Base-by-base conservation (phyloP, 1,139 yeast species). In the Tardiomyces blankii region DNA sequence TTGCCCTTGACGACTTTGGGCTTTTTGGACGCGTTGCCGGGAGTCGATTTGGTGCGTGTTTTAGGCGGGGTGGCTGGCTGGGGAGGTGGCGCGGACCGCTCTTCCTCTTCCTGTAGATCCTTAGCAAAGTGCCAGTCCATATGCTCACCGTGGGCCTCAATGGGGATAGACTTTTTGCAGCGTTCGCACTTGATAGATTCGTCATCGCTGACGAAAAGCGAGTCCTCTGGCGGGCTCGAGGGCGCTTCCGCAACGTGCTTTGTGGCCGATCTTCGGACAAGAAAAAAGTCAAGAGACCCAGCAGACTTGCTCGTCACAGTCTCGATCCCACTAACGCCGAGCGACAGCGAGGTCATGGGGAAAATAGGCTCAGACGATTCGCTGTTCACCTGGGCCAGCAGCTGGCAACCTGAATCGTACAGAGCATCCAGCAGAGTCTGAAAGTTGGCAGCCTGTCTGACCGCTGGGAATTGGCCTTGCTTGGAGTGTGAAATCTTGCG, bases 51-150 rank as follows among this genome's bases (percentile, higher is more conserved):
- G 16, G 18, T 32, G 3, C n/a, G 12, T 7, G 14, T 23, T 18
- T 18, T 40, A 4, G 19, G 23, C 19, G 14, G 13, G 30, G 14
- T 18, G 7, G 13, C 12, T 11, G 32, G 32, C 46, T 44, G 43
- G 46, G 50, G 23, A 33, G 40, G 16, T 39, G 30, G 2, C 18
- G 32, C 16, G 14, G 32, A 18, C n/a, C 16, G 41, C n/a, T 23
- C 42, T 39, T 49, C 46, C 23, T 49, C 73, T 69, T 5, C 60
- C 66, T 58, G 78, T 64, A 49, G 75, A 66, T 45, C 77, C 70
- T 28, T 54, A 2, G 72, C 73, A 48, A 60, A 59, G 46, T 68
- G 73, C 68, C 69, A 68, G 46, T 68, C 73, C 9, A 45, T 48
- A 47, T 68, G 73, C 44, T 66, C 69, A 11, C 46, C 56, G 18